A percentile compares a stretch with the other conserved stretches of the same genome.
Conservation (phyloP, 2,329 filamentous ascomycete species). For the Lachnellula cervina region DNA sequence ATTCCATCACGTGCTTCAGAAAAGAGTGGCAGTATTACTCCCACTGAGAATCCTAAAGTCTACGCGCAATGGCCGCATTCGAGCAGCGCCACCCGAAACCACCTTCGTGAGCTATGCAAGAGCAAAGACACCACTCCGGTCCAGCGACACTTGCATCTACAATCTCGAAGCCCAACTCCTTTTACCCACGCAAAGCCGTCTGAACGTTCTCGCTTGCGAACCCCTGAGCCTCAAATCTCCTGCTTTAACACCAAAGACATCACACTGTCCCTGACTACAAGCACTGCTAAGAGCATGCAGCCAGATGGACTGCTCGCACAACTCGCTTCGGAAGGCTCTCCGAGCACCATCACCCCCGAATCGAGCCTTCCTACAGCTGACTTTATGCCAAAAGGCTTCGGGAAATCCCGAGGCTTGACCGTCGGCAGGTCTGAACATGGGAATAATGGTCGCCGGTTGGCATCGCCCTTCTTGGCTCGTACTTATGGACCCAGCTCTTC, state of each 20-base stretch:
- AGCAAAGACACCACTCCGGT: slow-evolving; percentile 43
- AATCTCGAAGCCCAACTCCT: slow-evolving; percentile 51
- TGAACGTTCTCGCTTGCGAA: slow-evolving; percentile 45
- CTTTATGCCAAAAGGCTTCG: slow-evolving; percentile 2
- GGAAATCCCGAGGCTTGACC: slow-evolving; percentile 5
- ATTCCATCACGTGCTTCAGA: slow-evolving; percentile 22
- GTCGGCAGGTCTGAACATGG: slow-evolving; percentile 3
- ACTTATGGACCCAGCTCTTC: slow-evolving; percentile 60
- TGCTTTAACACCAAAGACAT: slow-evolving; percentile 59
- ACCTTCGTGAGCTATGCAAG: slow-evolving; percentile 59
- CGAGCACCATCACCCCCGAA: slow-evolving; percentile 3
- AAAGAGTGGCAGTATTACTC: slow-evolving; percentile 52
- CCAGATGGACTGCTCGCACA: slow-evolving; percentile 56
- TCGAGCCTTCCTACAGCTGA: background rate
- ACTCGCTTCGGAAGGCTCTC: slow-evolving; percentile 44
- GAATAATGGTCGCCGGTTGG: slow-evolving; percentile 17
- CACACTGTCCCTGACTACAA: slow-evolving; percentile 56
- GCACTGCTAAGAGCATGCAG: slow-evolving; percentile 62
- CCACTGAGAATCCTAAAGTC: slow-evolving; percentile 44
- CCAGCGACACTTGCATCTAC: slow-evolving; percentile 41
- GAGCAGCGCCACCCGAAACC: slow-evolving; percentile 55
- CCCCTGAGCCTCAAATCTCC: slow-evolving; percentile 42
- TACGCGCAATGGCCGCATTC: slow-evolving; percentile 62
- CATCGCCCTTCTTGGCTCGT: slow-evolving; percentile 43
- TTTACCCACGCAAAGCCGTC: slow-evolving; percentile 48